These are phyloP conservation scores for Fragaria vesca DNA, from an alignment of 306 rosid genomes.

Conservation along the genomic window DNA sequence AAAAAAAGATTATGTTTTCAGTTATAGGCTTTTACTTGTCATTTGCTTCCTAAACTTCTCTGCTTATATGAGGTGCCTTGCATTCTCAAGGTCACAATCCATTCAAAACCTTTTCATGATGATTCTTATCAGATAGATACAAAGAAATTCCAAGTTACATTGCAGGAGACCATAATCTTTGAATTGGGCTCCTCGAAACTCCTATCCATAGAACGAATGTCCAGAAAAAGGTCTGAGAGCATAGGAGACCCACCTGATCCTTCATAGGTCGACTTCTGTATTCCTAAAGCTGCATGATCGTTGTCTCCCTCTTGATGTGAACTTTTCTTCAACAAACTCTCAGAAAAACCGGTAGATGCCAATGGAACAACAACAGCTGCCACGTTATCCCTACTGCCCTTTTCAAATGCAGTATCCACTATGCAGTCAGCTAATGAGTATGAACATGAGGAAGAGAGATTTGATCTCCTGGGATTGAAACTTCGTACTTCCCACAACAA, in stretches of 20 bases:
- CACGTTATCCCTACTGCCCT: constrained; percentile 88
- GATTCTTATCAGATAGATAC: background rate
- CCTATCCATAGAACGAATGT: background rate
- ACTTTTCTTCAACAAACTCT: constrained; percentile 33
- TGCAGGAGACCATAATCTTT: background rate
- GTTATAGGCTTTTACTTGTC: background rate
- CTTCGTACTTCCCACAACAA: constrained; percentile 70
- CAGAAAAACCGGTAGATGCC: constrained; percentile 41
- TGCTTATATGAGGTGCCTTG: background rate
- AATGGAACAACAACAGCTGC: constrained; percentile 89
- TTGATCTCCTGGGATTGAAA: constrained; percentile 38
- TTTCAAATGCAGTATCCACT: constrained; percentile 60
- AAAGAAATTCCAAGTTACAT: background rate
- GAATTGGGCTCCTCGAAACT: background rate
- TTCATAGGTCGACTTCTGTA: constrained; percentile 38
- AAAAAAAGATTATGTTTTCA: background rate
- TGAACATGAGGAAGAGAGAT: constrained; percentile 56
- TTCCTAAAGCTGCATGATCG: constrained; percentile 33
- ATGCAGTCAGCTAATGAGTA: constrained; percentile 79
- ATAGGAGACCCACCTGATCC: constrained; percentile 49
- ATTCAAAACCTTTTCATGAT: background rate
- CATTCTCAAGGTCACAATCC: background rate
- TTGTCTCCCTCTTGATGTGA: constrained; percentile 43
- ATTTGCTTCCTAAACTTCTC: background rate
- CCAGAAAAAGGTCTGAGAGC: constrained; percentile 16